Evolutionary conservation across 768 basidiomycete genomes (phyloP).

Genomic region (Tephrocybe sp.): DNA sequence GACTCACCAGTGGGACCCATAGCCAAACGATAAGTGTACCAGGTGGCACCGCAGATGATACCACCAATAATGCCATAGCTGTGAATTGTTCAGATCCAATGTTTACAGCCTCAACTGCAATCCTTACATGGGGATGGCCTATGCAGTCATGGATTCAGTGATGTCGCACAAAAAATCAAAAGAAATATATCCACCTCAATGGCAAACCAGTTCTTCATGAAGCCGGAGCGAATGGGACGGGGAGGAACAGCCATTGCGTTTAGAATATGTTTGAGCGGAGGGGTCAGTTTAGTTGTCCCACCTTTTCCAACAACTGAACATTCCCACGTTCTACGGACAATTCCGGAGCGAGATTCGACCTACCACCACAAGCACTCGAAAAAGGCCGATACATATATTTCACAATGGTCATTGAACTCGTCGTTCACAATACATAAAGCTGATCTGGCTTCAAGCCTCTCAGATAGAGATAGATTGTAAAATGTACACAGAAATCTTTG

Average conservation of each 20-base stretch:
- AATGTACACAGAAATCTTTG: slow-evolving; percentile 15
- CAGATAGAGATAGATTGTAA: slow-evolving; percentile 20
- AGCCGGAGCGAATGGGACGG: slow-evolving; percentile 31
- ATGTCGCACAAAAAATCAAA: neutral
- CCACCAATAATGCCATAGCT: slow-evolving; percentile 53
- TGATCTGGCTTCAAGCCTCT: slow-evolving; percentile 28
- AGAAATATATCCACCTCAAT: slow-evolving; percentile 50
- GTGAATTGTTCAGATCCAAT: slow-evolving; percentile 4
- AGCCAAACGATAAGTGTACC: slow-evolving; percentile 69
- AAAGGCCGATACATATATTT: slow-evolving; percentile 1
- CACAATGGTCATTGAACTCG: slow-evolving; percentile 14
- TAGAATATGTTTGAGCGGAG: slow-evolving; percentile 11
- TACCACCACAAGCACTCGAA: neutral
- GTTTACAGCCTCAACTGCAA: slow-evolving; percentile 4
- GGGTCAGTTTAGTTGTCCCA: neutral
- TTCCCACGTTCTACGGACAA: slow-evolving; percentile 33
- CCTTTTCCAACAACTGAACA: slow-evolving; percentile 12
- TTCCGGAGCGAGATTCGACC: slow-evolving; percentile 32
- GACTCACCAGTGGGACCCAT: slow-evolving; percentile 50
- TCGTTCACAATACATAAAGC: slow-evolving; percentile 30
- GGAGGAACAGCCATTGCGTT: slow-evolving; percentile 12
- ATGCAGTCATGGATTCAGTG: slow-evolving; percentile 2
- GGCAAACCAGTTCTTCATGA: slow-evolving; percentile 72
- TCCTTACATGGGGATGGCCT: slow-evolving; percentile 55
- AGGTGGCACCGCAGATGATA: slow-evolving; percentile 54